Evolutionary conservation across 177 flowering plant species (phyloP), one percentile per base, ranked within the genome.

Genomic region (Tripterygium wilfordii): DNA sequence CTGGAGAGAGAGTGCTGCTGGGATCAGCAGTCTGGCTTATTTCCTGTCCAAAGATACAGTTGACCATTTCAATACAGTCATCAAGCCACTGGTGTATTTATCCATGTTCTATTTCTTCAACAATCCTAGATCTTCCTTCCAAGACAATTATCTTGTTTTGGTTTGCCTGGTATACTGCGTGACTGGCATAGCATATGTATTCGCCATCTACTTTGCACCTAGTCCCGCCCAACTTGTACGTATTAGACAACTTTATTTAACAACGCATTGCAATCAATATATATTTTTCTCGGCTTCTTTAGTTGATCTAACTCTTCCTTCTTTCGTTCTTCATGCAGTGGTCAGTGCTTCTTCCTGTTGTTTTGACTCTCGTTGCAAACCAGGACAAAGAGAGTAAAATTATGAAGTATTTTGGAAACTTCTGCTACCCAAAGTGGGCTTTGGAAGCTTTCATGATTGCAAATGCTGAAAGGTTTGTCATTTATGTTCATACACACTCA

Each of bases 71-170:
- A 88, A 66, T 51, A 86, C 94, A 24, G 15, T 92, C 6, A 48
- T 92, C 55, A 92, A 92, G 67, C 98, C 98, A 37, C 62, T 83
- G 31, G 91, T 92, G 31, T 92, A 92, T 70, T 87, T 88, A 28
- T 85, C 95, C 15, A 92, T 88, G 96, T 92, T 88, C 69, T 92
- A 85, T 61, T 92, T 85, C 83, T 88, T 86, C 81, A 92, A 88
- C 89, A 85, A 81, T 48, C 98, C 98, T 0, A 72, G 98, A 71
- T 92, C 98, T 30, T 61, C 85, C 39, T 72, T 92, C 51, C 43
- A 45, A 1, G 96, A 83, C 33, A 88, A 92, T 44, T 92, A 86
- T 56, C 16, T 77, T 16, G 71, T 92, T 57, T 49, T 88, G 63
- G 53, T 83, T 40, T 83, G 90, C 53, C 85, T 92, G 39, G 91